These are phyloP conservation scores for Abelmoschus esculentus DNA, from an alignment of 345 rosid genomes.

Conservation along the genomic window DNA sequence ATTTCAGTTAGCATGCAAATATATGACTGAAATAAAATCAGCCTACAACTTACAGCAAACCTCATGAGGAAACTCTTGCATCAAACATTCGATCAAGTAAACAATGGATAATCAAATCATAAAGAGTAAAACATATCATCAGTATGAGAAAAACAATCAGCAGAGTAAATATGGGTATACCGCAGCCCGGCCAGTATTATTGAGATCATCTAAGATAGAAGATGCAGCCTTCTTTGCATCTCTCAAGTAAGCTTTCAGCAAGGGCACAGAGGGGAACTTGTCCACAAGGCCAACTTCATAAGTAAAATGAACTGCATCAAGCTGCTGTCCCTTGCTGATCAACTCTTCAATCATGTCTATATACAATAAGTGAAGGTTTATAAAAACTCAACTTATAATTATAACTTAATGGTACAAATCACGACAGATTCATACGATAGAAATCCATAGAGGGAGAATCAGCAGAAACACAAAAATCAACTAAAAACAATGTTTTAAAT, in stretches of 20 bases:
- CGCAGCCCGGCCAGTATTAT: constrained; percentile 77
- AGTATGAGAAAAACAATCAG: neutral
- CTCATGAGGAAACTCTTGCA: constrained; percentile 6
- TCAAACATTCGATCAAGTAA: constrained; percentile 4
- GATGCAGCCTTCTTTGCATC: constrained; percentile 87
- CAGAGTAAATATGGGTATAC: constrained; percentile 29
- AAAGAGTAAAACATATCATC: neutral
- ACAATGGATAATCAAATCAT: neutral
- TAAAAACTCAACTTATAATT: neutral
- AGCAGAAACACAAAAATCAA: neutral
- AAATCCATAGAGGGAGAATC: neutral
- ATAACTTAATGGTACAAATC: neutral
- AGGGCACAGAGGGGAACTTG: no score
- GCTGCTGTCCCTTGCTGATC: constrained; percentile 89
- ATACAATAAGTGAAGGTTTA: constrained; percentile 5
- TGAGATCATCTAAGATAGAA: constrained; percentile 78
- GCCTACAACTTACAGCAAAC: neutral
- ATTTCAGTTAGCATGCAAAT: neutral
- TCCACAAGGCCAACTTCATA: no score
- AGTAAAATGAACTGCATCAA: no score
- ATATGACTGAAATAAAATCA: neutral
- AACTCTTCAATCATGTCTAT: constrained; percentile 87
- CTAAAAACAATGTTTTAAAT: neutral
- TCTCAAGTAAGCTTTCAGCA: constrained; percentile 65
- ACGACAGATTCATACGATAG: no score